Evolutionary conservation across 2,329 filamentous ascomycete genomes (phyloP).

Genomic region (Apiospora aurea): DNA sequence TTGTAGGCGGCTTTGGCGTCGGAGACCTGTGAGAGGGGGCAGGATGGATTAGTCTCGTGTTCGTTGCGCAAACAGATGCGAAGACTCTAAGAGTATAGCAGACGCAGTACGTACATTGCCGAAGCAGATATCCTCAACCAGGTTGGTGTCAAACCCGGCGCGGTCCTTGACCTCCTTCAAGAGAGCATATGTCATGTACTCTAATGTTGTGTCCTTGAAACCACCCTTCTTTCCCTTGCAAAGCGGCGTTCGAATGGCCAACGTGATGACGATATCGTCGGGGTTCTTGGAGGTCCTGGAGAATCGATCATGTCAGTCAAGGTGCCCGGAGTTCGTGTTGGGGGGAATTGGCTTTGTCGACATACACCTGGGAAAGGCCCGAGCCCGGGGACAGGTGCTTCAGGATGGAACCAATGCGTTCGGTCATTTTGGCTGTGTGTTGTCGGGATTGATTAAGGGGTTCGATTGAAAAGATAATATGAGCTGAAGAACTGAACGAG

Average conservation of each 20-base stretch:
- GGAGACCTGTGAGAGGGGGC: conserved; percentile 65
- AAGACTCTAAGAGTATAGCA: neutral
- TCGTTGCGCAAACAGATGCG: conserved; percentile 4
- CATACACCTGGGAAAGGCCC: conserved; percentile 23
- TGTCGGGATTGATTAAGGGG: neutral
- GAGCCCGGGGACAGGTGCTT: conserved; percentile 26
- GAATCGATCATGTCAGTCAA: neutral
- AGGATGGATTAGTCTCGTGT: neutral
- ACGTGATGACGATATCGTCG: conserved; percentile 95
- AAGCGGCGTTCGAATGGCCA: conserved; percentile 87
- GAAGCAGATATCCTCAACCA: conserved; percentile 89
- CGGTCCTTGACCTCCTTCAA: conserved; percentile 78
- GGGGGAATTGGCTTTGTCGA: neutral
- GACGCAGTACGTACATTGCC: conserved; percentile 74
- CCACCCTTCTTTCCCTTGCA: conserved; percentile 90
- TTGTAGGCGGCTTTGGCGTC: conserved; percentile 91
- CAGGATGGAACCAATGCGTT: conserved; percentile 24
- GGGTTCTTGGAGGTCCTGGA: conserved; percentile 88
- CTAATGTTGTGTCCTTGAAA: conserved; percentile 91
- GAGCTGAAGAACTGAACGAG: neutral
- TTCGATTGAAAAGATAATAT: neutral
- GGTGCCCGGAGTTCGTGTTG: neutral
- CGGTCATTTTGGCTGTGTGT: conserved; percentile 15
- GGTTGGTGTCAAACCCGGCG: conserved; percentile 77
- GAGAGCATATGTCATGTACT: conserved; percentile 84